phyloP scores from a whole-genome alignment of 345 rosid genomes.

The Salix udensis region DNA sequence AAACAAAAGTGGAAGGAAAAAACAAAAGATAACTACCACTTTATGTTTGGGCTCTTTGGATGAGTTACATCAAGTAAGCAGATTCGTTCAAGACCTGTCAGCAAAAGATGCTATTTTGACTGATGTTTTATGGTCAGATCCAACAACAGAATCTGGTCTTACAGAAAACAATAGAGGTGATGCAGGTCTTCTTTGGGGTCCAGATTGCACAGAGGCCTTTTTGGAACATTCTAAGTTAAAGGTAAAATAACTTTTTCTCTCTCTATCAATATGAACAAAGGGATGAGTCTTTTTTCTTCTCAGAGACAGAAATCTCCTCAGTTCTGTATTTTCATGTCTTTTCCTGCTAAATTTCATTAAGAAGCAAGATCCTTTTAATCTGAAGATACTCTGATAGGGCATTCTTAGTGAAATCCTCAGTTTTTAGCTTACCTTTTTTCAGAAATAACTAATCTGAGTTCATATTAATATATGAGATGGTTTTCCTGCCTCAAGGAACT shows the following conservation, averaged over 20 bases:
- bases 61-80: slow-evolving; percentile 35
- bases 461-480: too few species aligned
- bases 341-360: too few species aligned
- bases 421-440: too few species aligned
- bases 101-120: slow-evolving; percentile 30
- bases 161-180: slow-evolving; percentile 28
- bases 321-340: too few species aligned
- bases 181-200: slow-evolving; percentile 43
- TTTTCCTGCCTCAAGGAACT: too few species aligned
- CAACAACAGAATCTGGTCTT: slow-evolving; percentile 37
- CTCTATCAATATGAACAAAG: not conserved
- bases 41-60: slow-evolving; percentile 36
- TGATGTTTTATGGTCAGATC: slow-evolving; percentile 45
- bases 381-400: too few species aligned
- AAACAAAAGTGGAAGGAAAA: slow-evolving; percentile 12
- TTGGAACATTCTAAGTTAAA: slow-evolving; percentile 35
- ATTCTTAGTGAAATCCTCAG: too few species aligned
- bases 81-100: slow-evolving; percentile 32
- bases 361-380: too few species aligned
- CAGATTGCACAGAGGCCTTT: slow-evolving; percentile 39
- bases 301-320: not conserved
- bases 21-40: not conserved
- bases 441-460: too few species aligned
- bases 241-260: slow-evolving; percentile 12
- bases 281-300: not conserved